These are phyloP conservation scores for Solanum etuberosum DNA, from an alignment of 257 asterid genomes.

Conservation along the genomic window DNA sequence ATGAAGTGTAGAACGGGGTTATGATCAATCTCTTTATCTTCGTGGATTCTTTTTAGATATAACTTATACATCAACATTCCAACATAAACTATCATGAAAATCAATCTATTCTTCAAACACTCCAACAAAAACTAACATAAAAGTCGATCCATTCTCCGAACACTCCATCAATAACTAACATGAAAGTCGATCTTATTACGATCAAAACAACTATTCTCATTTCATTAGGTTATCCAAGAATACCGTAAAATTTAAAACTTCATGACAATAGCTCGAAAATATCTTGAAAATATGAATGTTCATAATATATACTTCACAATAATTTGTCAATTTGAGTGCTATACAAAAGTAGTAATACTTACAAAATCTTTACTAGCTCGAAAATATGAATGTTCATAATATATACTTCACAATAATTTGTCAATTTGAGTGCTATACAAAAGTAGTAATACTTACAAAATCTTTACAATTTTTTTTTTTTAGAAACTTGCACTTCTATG, in stretches of 20 bases:
- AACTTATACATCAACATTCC: too few species aligned
- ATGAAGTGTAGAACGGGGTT: too few species aligned
- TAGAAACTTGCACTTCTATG: conserved; percentile 31
- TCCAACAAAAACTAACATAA: too few species aligned
- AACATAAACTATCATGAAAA: too few species aligned
- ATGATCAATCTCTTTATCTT: too few species aligned
- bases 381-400: not conserved
- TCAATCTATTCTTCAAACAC: not conserved
- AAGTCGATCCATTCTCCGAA: too few species aligned
- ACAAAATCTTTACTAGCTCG: not conserved
- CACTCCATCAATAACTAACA: not conserved
- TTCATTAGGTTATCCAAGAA: not conserved
- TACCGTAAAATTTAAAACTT: not conserved
- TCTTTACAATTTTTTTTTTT: not conserved
- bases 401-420: not conserved
- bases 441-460: not conserved
- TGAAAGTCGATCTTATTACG: not conserved
- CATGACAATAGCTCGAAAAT: not conserved
- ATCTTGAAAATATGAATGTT: not conserved
- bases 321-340: not conserved
- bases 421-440: not conserved
- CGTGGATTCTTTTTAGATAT: too few species aligned
- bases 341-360: not conserved
- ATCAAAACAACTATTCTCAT: not conserved
- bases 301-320: not conserved